A percentile compares a stretch with the other conserved stretches of the same genome.
phyloP scores from a whole-genome alignment of 116 monocot genomes.

The Trichopus zeylanicus region DNA sequence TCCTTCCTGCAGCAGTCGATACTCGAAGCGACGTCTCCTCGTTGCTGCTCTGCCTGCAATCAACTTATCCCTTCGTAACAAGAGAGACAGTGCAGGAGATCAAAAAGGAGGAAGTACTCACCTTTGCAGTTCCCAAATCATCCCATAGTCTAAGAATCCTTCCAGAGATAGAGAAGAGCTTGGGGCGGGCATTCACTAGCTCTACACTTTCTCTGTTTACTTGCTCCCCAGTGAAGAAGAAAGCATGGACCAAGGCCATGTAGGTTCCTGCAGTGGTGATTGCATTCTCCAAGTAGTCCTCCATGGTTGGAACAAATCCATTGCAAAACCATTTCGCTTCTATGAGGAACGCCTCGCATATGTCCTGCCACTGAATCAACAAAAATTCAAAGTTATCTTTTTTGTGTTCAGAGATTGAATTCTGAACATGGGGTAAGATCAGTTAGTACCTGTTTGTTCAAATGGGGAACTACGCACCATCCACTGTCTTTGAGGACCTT shows the following conservation, averaged over 20 bases:
- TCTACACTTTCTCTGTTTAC: neutral
- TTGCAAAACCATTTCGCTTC: slow-evolving; percentile 18
- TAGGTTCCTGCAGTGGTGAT: slow-evolving; percentile 17
- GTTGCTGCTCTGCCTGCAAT: too few species aligned
- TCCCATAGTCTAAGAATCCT: slow-evolving; percentile 21
- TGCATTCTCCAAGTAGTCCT: slow-evolving; percentile 17
- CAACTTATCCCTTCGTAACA: too few species aligned
- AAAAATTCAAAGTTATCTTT: neutral
- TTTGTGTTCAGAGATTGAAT: too few species aligned
- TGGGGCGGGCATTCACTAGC: neutral
- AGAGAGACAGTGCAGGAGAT: too few species aligned
- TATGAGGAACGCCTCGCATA: slow-evolving; percentile 19
- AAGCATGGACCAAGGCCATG: slow-evolving; percentile 15
- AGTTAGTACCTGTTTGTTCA: slow-evolving; percentile 2
- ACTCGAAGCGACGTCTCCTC: too few species aligned
- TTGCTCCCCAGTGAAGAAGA: slow-evolving; percentile 9
- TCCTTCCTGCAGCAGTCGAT: too few species aligned
- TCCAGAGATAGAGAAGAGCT: slow-evolving; percentile 10
- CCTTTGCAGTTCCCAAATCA: slow-evolving; percentile 19
- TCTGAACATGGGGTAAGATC: too few species aligned
- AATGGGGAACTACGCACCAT: neutral
- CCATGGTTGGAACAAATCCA: slow-evolving; percentile 6
- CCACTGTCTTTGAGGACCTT: slow-evolving; percentile 11
- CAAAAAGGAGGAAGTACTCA: neutral
- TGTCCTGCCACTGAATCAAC: slow-evolving; percentile 22